Base-by-base conservation (phyloP, 345 rosid species). In the Mercurialis annua region DNA sequence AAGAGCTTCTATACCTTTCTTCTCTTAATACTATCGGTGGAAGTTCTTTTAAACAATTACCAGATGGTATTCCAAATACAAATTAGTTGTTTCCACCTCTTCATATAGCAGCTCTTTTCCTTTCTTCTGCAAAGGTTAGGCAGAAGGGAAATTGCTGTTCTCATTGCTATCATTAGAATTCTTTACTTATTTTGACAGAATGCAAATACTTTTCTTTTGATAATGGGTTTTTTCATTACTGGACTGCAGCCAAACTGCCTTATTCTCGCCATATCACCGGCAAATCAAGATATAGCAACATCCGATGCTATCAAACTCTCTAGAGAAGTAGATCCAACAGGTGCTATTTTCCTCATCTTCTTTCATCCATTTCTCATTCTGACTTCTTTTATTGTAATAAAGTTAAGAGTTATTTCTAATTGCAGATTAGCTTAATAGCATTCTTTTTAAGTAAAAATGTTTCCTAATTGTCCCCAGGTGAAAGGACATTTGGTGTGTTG, bases 241-340 rank as follows among this genome's bases (percentile, higher is more conserved):
- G 56, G 46, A 66, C 8, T 59, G 33, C 62, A 83, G 92, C 87
- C 89, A 26, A 84, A 83, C 59, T 84, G 77, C 73, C 55, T 87
- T 71, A 87, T 87, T 76, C 81, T 87, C 68, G 92, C 92, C 15
- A 83, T 84, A 74, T 78, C 87, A 61, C 90, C 88, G 18, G 88
- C 92, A 36, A 87, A 85, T 82, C 90, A 83, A 83, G 88, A 85
- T 77, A 81, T 87, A 66, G 92, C 87, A 66, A 85, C 88, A 60
- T 85, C 92, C 21, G 92, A 87, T 83, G 86, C 87, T 66, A 82
- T 87, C 68, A 87, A 85, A 76, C 75, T 87, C 4, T 76, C 92
- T n/a, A 85, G 84, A 74, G 86, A 87, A 69, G 92, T 85, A 49
- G 90, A 87, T 65, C 86, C 84, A 14, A 27, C 79, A 23, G 89